These are phyloP conservation scores for Gaultheria prostrata DNA, from an alignment of 148 eudicot species.

Conservation along the genomic window DNA sequence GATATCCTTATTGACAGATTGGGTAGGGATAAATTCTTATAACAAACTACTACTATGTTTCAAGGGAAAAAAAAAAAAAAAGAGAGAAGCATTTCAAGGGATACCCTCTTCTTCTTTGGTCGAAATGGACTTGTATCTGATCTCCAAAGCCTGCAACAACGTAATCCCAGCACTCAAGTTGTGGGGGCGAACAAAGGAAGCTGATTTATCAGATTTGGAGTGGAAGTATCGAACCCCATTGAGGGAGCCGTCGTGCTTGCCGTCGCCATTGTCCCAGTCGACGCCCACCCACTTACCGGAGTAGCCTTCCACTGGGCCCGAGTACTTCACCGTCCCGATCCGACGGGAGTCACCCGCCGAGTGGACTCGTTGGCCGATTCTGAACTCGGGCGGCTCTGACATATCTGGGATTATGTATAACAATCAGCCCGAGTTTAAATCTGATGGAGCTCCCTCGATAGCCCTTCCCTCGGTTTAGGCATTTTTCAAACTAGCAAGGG, in stretches of 20 bases:
- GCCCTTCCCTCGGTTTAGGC: too few species aligned
- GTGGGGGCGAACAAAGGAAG: constrained; percentile 59
- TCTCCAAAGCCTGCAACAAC: constrained; percentile 53
- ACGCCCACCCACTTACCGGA: constrained; percentile 83
- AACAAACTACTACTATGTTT: neutral
- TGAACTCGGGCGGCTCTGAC: constrained; percentile 33
- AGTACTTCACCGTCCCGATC: constrained; percentile 73
- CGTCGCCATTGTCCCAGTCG: constrained; percentile 83
- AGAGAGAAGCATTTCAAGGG: neutral
- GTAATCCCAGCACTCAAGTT: constrained; percentile 63
- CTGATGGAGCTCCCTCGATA: too few species aligned
- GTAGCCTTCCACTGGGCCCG: constrained; percentile 64
- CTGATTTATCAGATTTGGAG: constrained; percentile 48
- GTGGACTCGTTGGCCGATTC: constrained; percentile 70
- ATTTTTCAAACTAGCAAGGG: too few species aligned
- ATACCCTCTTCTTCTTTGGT: constrained; percentile 76
- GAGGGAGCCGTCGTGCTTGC: constrained; percentile 78
- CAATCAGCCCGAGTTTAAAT: neutral
- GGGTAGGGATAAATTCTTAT: neutral
- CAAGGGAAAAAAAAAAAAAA: neutral
- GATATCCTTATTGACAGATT: neutral
- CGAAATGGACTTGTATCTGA: constrained; percentile 54
- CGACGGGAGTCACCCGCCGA: constrained; percentile 42
- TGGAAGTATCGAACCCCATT: constrained; percentile 71
- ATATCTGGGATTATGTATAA: neutral